Base-by-base conservation (phyloP, 2,329 filamentous ascomycete genomes). In the Hypoxylon sp. region DNA sequence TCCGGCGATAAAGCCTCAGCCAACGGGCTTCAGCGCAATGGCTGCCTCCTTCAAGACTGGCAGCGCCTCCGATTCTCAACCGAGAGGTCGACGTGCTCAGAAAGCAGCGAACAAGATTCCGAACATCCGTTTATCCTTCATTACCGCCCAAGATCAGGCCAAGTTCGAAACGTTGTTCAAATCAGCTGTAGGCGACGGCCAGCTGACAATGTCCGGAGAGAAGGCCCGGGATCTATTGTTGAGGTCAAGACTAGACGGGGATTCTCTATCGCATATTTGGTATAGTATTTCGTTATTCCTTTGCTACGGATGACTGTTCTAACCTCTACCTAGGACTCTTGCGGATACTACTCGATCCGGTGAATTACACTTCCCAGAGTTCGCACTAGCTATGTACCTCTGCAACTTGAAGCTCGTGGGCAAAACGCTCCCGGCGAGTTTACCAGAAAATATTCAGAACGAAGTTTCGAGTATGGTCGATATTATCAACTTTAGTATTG, bases 381-480 rank as follows among this genome's bases (percentile, higher is more conserved):
- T 99, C 73, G 96, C 96, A 6, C 85, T 99, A 64, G 93, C 96
- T 69, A 98, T 99, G 96, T 99, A 99, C 75, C 88, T 99, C 32
- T 99, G 96, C 85, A 99, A 98, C 77, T 79, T 99, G 73, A 96
- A 92, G 79, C 85, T 98, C 65, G 96, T 93, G 0, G 93, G 94
- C 65, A 97, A 97, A 80, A 85, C 90, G 0, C 81, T 99, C 24
- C 96, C 96, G 0, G 77, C 85, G 1, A 80, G 78, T 5, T 85
- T 99, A 8, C 96, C 96, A 0, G 94, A 98, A 32, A 91, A 89
- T 65, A 91, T 99, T 72, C 92, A 90, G 83, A 99, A 99, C 75
- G 96, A 99, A 80, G 96, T 99, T 17, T 98, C 95, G 2, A 97
- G 96, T 81, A 98, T 99, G 94, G 96, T 99, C 44, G 96, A 99